phyloP scores from a whole-genome alignment of 129 eudicot genomes.

The Gnaphalium uliginosum region DNA sequence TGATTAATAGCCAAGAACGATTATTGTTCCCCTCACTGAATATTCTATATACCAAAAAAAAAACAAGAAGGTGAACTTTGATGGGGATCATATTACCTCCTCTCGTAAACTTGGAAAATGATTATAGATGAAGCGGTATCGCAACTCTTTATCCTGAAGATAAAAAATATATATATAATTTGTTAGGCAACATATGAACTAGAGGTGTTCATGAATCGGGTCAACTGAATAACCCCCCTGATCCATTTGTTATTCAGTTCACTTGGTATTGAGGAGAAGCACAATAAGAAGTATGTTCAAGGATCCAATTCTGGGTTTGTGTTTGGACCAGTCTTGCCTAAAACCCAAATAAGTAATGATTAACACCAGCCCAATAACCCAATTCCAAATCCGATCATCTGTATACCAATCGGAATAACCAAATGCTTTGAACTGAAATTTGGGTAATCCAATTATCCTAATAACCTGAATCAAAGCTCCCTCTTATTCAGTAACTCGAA shows the following conservation, averaged over 20 bases:
- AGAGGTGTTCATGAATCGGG: not conserved
- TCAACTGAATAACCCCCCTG: not conserved
- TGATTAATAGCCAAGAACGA: not conserved
- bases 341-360: not conserved
- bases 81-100: conserved; percentile 55
- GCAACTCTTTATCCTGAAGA: conserved; percentile 82
- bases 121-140: conserved; percentile 85
- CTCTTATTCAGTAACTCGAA: not conserved
- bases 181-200: not conserved
- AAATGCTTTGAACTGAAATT: not conserved
- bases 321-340: not conserved
- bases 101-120: conserved; percentile 85
- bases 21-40: not conserved
- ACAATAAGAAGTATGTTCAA: not conserved
- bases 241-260: not conserved
- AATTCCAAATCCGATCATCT: not conserved
- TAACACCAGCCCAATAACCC: not conserved
- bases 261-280: not conserved
- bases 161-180: not conserved
- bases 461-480: not conserved
- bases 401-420: not conserved
- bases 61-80: conserved; percentile 1
- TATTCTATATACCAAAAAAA: not conserved
- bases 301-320: not conserved
- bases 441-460: not conserved